phyloP scores from a whole-genome alignment of 306 rosid genomes.

The Rosa chinensis region DNA sequence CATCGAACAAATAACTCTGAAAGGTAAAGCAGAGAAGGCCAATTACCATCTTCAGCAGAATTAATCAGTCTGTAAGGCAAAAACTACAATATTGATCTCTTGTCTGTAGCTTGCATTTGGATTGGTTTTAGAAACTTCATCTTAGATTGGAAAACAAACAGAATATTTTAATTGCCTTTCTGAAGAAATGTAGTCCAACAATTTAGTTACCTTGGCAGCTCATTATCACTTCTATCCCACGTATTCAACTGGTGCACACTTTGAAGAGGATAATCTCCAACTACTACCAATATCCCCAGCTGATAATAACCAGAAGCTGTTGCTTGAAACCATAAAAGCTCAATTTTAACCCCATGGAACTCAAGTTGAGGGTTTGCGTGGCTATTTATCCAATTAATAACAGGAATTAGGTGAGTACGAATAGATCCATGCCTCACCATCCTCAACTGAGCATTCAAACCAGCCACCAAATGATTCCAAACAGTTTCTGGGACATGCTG shows the following conservation, averaged over 20 bases:
- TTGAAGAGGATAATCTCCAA: conserved; percentile 72
- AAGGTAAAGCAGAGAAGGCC: conserved; percentile 1
- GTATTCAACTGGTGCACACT: conserved; percentile 52
- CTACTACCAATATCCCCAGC: conserved; percentile 83
- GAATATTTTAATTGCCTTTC: background rate
- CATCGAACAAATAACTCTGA: background rate
- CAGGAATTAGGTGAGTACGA: conserved; percentile 69
- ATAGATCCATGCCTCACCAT: conserved; percentile 86
- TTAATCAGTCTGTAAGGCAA: background rate
- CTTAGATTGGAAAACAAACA: background rate
- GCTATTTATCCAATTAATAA: conserved; percentile 82
- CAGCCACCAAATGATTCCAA: conserved; percentile 94
- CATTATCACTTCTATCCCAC: conserved; percentile 46
- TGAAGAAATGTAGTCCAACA: background rate
- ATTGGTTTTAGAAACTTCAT: background rate
- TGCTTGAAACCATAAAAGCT: conserved; percentile 99
- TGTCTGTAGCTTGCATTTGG: conserved; percentile 20
- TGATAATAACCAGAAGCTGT: conserved; percentile 99
- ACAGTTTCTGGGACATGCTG: conserved; percentile 99
- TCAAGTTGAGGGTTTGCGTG: conserved; percentile 97
- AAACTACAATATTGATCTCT: background rate
- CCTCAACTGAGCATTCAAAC: conserved; percentile 94
- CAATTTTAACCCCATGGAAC: conserved; percentile 88
- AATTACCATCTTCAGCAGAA: background rate
- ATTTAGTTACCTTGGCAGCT: conserved; percentile 52